phyloP scores from a whole-genome alignment of 163 green algal species.

The Chlorella variabilis region DNA sequence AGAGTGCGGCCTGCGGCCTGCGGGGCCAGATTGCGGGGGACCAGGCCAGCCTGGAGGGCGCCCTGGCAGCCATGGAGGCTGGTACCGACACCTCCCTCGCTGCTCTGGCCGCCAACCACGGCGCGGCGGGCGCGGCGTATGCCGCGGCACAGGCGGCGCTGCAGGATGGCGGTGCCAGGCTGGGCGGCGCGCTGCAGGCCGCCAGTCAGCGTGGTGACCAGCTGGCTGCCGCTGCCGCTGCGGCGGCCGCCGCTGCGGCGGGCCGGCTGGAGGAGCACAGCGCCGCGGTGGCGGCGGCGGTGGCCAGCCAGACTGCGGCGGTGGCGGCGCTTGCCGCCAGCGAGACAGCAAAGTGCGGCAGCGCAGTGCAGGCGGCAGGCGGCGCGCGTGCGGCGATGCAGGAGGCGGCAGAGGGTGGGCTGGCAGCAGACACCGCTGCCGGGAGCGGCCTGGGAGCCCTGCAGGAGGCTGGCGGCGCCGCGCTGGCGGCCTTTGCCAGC shows the following conservation, averaged over 20 bases:
- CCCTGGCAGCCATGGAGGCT: conserved; percentile 14
- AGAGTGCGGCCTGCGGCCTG: background rate
- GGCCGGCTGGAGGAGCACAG: conserved; percentile 20
- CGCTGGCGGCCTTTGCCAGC: conserved; percentile 4
- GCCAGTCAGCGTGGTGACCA: background rate
- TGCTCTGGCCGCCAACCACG: conserved; percentile 11
- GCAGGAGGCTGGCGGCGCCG: background rate
- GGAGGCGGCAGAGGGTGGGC: background rate
- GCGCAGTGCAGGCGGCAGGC: background rate
- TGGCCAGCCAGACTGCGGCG: conserved; percentile 4
- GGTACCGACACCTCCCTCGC: conserved; percentile 1
- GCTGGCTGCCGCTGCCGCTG: conserved; percentile 5
- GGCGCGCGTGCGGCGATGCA: background rate
- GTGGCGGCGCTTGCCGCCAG: conserved; percentile 1
- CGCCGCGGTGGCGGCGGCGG: background rate
- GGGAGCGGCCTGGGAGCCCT: conserved; percentile 3
- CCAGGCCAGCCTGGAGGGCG: conserved; percentile 20
- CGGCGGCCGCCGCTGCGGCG: background rate
- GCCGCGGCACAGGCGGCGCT: background rate
- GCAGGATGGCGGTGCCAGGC: background rate
- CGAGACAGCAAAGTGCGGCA: conserved; percentile 4
- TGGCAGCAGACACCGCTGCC: background rate
- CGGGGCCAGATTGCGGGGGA: conserved; percentile 3
- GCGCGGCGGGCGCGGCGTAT: background rate
- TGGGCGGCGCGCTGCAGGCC: conserved; percentile 12